These are phyloP conservation scores for Pestalotiopsis sp. DNA, from an alignment of 2,329 filamentous ascomycete species.

Conservation along the genomic window DNA sequence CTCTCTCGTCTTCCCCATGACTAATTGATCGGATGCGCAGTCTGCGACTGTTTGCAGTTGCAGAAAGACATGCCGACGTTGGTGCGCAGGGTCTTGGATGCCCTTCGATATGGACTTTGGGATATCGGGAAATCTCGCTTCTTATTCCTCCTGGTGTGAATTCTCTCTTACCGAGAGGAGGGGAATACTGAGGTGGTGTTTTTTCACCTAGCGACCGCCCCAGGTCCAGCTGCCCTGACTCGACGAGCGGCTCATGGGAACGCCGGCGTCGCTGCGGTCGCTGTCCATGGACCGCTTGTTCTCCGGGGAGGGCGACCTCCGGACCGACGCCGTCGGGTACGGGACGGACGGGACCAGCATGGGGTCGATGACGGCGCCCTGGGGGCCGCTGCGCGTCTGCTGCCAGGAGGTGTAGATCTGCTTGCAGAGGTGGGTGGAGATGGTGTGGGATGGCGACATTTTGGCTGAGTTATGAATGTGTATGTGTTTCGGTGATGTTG, in stretches of 20 bases:
- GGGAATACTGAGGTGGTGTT: no score
- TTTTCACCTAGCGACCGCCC: slow-evolving; percentile 25
- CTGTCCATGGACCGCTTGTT: slow-evolving; percentile 50
- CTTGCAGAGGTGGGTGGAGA: slow-evolving; percentile 64
- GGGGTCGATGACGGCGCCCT: slow-evolving; percentile 34
- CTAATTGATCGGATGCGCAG: no score
- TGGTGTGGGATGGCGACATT: slow-evolving; percentile 64
- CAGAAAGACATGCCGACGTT: no score
- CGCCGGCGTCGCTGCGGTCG: slow-evolving; percentile 38
- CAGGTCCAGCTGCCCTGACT: slow-evolving; percentile 38
- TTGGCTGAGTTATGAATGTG: slow-evolving; percentile 17
- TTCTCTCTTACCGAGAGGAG: not conserved
- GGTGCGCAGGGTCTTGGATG: not conserved
- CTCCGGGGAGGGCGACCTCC: slow-evolving; percentile 40
- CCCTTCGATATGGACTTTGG: not conserved
- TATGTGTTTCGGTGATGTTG: not conserved
- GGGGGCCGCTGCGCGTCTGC: slow-evolving; percentile 40
- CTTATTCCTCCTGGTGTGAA: not conserved
- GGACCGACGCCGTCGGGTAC: slow-evolving; percentile 21
- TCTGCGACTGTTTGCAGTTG: no score
- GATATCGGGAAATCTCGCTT: not conserved
- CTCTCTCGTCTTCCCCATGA: no score
- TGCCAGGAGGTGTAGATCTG: slow-evolving; percentile 63
- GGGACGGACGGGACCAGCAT: slow-evolving; percentile 25
- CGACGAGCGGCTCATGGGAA: slow-evolving; percentile 31